Conservation (phyloP, 176 grass and related monocot species). For the Areca catechu region DNA sequence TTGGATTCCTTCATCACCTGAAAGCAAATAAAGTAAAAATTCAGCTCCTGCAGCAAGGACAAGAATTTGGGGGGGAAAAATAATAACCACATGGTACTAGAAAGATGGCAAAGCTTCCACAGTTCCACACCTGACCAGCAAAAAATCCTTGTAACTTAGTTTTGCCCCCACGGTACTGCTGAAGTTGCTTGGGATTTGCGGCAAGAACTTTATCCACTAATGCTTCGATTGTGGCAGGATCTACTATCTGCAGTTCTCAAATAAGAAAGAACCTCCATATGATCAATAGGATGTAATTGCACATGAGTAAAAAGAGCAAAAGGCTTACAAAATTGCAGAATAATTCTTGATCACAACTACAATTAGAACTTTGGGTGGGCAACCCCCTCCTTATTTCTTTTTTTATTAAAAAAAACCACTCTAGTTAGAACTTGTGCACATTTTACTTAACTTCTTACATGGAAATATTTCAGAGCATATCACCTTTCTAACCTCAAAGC, state of each 20-base stretch:
- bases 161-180: slow-evolving; percentile 68
- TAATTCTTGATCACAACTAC: too few species aligned
- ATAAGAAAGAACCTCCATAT: not conserved
- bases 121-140: slow-evolving; percentile 52
- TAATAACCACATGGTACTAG: not conserved
- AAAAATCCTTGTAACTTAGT: slow-evolving; percentile 92
- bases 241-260: slow-evolving; percentile 45
- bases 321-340: too few species aligned
- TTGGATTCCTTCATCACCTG: slow-evolving; percentile 98
- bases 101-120: not conserved
- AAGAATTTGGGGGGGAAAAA: not conserved
- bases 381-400: too few species aligned
- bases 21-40: slow-evolving; percentile 6
- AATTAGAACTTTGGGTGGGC: too few species aligned
- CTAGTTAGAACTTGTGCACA: too few species aligned
- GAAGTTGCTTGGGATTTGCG: slow-evolving; percentile 73
- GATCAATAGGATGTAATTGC: too few species aligned
- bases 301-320: too few species aligned
- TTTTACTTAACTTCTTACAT: too few species aligned
- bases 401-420: too few species aligned
- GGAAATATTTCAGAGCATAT: too few species aligned
- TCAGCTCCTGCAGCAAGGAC: not conserved
- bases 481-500: too few species aligned
- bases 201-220: slow-evolving; percentile 68
- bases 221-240: slow-evolving; percentile 70